Evolutionary conservation across 306 rosid genomes (phyloP), one percentile per base, ranked within the genome.

Genomic region (Vigna unguiculata): DNA sequence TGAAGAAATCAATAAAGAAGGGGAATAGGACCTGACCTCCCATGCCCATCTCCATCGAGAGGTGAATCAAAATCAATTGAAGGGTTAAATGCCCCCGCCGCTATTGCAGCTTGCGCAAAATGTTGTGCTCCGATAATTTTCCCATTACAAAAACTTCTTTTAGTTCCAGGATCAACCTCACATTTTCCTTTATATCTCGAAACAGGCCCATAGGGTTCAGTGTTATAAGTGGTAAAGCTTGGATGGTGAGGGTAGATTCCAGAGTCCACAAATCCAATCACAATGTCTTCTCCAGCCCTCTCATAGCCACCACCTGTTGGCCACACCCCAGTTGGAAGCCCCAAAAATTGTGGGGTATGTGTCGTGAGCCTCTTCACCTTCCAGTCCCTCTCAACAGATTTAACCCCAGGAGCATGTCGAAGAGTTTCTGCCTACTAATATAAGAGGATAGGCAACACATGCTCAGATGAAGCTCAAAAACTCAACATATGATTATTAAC

Each of bases 241-340:
- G 99, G 99, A 81, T 96, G 99, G 53, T 85, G 96, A 10, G 98
- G 98, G 55, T 77, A 89, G 38, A 96, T 93, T 65, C 99, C 99
- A 0, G 99, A 96, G 88, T 96, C 99, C 81, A 96, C 99, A 77
- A 96, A 93, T 69, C 99, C 99, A 49, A 96, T 96, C 68, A 96
- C 96, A 67, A 96, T 89, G 82, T 96, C 84, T 79, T 96, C 99
- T 58, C 99, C 99, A 6, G 99, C 99, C 80, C 89, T 80, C 67
- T 93, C 99, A 77, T 83, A 91, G 70, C 99, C 99, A 46, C 99
- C 99, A 76, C 98, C 97, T 28, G 97, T 91, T 6, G 99, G 99
- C 99, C 99, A 96, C 60, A 96, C 99, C 49, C 96, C 97, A 7
- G 98, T 96, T 77, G 99, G 98, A 78, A 96, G 99, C 71, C 99